Evolutionary conservation across 1,284 basidiomycete genomes (phyloP).

Genomic region (Ceratobasidium sp.): DNA sequence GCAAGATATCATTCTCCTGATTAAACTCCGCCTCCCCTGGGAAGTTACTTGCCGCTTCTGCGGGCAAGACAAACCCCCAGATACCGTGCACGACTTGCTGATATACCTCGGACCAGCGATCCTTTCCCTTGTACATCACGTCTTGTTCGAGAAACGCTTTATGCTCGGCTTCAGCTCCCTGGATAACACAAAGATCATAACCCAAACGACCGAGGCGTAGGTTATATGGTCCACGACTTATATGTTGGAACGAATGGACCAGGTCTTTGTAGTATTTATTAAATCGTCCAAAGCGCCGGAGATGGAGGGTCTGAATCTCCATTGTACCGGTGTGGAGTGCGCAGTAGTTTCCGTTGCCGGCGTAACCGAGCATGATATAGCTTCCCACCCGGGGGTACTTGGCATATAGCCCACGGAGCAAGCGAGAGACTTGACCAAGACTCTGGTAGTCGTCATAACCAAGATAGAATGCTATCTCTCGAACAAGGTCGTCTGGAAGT

Average conservation of each 20-base stretch:
- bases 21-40: not conserved
- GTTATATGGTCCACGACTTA: not conserved
- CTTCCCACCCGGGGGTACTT: not conserved
- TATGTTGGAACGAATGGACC: not conserved
- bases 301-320: not conserved
- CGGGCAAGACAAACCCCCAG: not conserved
- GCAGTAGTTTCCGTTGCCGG: not conserved
- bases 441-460: not conserved
- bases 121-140: not conserved
- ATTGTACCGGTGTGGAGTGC: not conserved
- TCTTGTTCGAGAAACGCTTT: not conserved
- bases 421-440: not conserved
- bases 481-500: not conserved
- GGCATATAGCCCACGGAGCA: not conserved
- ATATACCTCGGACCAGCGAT: not conserved
- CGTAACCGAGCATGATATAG: not conserved
- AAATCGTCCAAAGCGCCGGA: not conserved
- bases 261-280: not conserved
- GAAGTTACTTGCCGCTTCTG: not conserved
- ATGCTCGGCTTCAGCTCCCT: too few species aligned
- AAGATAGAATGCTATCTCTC: not conserved
- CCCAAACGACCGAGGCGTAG: not conserved
- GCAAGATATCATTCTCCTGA: not conserved
- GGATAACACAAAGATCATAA: not conserved
- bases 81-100: not conserved